These are phyloP conservation scores for Apocynum venetum DNA, from an alignment of 257 asterid species.

Conservation along the genomic window DNA sequence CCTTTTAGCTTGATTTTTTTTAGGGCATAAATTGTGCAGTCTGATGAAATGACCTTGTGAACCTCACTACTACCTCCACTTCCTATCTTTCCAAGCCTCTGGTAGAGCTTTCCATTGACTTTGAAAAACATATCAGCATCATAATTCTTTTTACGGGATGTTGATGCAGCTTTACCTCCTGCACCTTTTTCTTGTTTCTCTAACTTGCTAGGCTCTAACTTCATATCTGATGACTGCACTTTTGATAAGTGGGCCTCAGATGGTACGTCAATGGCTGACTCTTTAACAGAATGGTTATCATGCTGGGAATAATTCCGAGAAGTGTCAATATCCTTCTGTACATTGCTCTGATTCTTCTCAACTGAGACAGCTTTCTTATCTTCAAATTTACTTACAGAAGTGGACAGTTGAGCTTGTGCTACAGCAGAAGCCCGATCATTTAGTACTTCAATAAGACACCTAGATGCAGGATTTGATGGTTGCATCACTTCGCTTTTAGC, in stretches of 20 bases:
- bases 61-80: slow-evolving; percentile 99
- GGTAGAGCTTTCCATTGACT: slow-evolving; percentile 93
- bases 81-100: slow-evolving; percentile 97
- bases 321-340: slow-evolving; percentile 31
- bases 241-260: slow-evolving; percentile 41
- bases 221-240: slow-evolving; percentile 37
- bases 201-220: slow-evolving; percentile 45
- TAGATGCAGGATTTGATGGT: slow-evolving; percentile 37
- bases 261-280: slow-evolving; percentile 31
- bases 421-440: slow-evolving; percentile 33
- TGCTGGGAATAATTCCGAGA: slow-evolving; percentile 24
- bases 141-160: slow-evolving; percentile 73
- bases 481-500: slow-evolving; percentile 27
- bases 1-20: slow-evolving; percentile 95
- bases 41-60: slow-evolving; percentile 95
- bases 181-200: slow-evolving; percentile 58
- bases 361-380: slow-evolving; percentile 23
- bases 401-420: slow-evolving; percentile 34
- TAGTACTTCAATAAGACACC: slow-evolving; percentile 28
- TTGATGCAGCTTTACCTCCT: slow-evolving; percentile 55
- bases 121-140: slow-evolving; percentile 88
- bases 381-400: slow-evolving; percentile 31
- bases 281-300: slow-evolving; percentile 37
- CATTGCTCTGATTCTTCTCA: slow-evolving; percentile 33
- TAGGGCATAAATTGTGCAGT: slow-evolving; percentile 84